Conservation (phyloP, 306 rosid genomes). For the Prunus dulcis region DNA sequence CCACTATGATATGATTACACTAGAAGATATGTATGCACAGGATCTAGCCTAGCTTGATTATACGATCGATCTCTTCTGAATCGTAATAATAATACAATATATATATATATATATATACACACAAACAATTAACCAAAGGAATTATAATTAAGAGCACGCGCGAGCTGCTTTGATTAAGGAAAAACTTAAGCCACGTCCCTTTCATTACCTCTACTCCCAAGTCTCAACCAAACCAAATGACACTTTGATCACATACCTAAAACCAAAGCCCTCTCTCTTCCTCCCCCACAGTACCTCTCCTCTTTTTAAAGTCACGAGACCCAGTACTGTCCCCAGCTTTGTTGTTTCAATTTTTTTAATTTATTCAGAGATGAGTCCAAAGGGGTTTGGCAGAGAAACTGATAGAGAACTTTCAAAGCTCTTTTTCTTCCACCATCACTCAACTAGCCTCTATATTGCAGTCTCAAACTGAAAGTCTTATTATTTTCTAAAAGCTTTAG, state of each 20-base stretch:
- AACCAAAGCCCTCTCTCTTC: conserved; percentile 5
- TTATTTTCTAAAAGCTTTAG: conserved; percentile 34
- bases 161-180: neutral
- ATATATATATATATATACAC: too few species aligned
- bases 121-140: neutral
- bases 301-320: conserved; percentile 87
- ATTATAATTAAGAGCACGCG: neutral
- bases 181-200: conserved; percentile 21
- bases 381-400: conserved; percentile 86
- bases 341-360: conserved; percentile 45
- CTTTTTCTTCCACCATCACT: conserved; percentile 91
- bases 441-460: conserved; percentile 78
- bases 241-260: conserved; percentile 29
- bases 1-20: too few species aligned
- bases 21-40: neutral
- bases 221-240: conserved; percentile 51
- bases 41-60: too few species aligned
- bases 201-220: neutral
- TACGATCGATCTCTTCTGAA: too few species aligned
- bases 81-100: too few species aligned
- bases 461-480: conserved; percentile 83
- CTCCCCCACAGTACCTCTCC: conserved; percentile 6
- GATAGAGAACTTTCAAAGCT: conserved; percentile 99
- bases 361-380: conserved; percentile 35
- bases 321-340: conserved; percentile 46